A percentile compares a stretch with the other conserved stretches of the same genome.
phyloP scores from a whole-genome alignment of 2,329 filamentous ascomycete species.

The Stenocarpella maydis region DNA sequence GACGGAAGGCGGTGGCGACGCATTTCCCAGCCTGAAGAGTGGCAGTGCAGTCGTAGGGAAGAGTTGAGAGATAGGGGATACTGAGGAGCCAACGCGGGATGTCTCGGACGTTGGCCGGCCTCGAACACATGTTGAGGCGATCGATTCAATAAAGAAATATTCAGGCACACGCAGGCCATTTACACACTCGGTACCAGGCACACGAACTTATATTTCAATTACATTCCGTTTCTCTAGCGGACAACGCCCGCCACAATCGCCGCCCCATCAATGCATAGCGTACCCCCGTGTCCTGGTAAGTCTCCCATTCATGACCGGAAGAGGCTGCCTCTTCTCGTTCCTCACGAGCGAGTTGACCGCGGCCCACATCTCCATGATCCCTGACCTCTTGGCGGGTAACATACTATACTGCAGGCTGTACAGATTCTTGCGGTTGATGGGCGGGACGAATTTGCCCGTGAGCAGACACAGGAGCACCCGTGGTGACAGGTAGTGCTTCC shows the following conservation, averaged over 20 bases:
- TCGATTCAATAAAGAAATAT: background rate
- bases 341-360: constrained; percentile 64
- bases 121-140: too few species aligned
- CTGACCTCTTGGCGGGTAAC: constrained; percentile 83
- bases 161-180: background rate
- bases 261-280: constrained; percentile 32
- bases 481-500: constrained; percentile 93
- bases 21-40: background rate
- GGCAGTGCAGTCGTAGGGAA: background rate
- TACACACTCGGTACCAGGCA: background rate
- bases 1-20: background rate
- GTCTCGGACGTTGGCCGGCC: too few species aligned
- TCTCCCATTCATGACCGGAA: constrained; percentile 46
- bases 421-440: constrained; percentile 91
- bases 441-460: constrained; percentile 91
- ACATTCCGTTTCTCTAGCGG: background rate
- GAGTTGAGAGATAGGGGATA: too few species aligned
- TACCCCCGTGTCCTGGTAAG: constrained; percentile 30
- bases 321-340: constrained; percentile 53
- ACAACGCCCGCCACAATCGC: background rate
- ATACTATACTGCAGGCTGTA: constrained; percentile 99
- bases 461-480: constrained; percentile 87
- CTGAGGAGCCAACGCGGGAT: background rate
- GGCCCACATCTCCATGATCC: constrained; percentile 87
- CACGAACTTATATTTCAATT: background rate